A percentile compares a stretch with the other conserved stretches of the same genome.
Conservation (phyloP, 2,329 filamentous ascomycete species). For the Pyrenophora seminiperda region DNA sequence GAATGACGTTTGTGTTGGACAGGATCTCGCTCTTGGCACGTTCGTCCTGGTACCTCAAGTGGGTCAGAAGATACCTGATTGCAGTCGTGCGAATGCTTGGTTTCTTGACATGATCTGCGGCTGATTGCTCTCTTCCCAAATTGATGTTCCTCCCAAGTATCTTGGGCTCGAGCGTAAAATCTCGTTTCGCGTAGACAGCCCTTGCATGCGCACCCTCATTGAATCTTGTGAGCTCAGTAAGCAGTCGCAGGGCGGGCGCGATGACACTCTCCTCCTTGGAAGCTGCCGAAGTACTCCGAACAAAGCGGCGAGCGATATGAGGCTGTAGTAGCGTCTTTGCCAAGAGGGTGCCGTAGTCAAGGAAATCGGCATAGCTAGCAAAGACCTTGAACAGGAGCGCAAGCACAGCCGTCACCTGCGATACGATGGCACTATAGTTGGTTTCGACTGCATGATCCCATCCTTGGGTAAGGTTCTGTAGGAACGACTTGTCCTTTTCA, state of each 20-base stretch:
- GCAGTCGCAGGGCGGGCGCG: conserved; percentile 81
- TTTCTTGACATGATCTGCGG: conserved; percentile 67
- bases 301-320: conserved; percentile 78
- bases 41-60: conserved; percentile 76
- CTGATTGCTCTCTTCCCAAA: conserved; percentile 60
- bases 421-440: conserved; percentile 80
- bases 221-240: conserved; percentile 83
- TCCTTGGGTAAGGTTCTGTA: conserved; percentile 81
- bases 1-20: conserved; percentile 71
- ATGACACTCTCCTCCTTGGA: conserved; percentile 87
- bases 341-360: conserved; percentile 75
- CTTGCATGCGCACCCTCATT: conserved; percentile 83
- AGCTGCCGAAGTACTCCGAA: conserved; percentile 76
- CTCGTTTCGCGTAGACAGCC: conserved; percentile 75
- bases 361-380: conserved; percentile 74
- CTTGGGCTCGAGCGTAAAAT: conserved; percentile 72
- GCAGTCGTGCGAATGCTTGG: conserved; percentile 84
- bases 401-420: conserved; percentile 78
- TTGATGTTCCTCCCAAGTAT: conserved; percentile 80
- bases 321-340: conserved; percentile 82
- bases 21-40: conserved; percentile 82
- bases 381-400: conserved; percentile 80
- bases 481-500: conserved; percentile 66
- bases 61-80: conserved; percentile 77
- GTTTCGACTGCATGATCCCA: conserved; percentile 83